Evolutionary conservation across 495 filamentous ascomycete genomes (phyloP), one percentile per base, ranked within the genome.

Genomic region (Chaetomium cochliodes): DNA sequence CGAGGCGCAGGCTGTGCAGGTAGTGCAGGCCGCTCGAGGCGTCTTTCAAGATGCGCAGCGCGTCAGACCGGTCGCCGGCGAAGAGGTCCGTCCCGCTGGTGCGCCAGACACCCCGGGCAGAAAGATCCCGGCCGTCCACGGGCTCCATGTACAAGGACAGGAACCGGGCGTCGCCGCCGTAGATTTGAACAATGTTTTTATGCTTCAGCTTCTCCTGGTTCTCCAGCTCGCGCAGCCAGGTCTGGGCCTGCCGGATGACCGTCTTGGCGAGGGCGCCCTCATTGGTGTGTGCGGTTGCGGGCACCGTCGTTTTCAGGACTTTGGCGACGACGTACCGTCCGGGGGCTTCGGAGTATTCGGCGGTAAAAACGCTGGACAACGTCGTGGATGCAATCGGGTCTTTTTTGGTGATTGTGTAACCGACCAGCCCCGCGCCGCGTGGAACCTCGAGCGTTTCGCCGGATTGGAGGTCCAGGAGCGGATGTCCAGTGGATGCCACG

Each of bases 81-180:
- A 82, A 82, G 23, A 75, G 26, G 57, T 82, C 79, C 12, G 73
- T 77, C 9, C 66, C 60, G 23, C 56, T 50, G 33, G 75, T 67
- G 5, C 79, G 76, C 80, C 79, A 82, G 6, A 74, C 69, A 20
- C 72, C 76, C 33, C 69, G 66, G 51, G 75, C 69, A 2, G 76
- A 70, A 13, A 82, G 72, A 50, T 82, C 79, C 47, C 74, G 74
- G 18, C 77, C 79, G 30, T 82, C 76, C n/a, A 82, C 74, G 30
- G 81, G 78, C 60, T 82, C 80, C 80, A 82, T 82, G 57, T 82
- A 82, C 15, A 82, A 60, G 8, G 79, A 82, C 58, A 82, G 63
- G 61, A 76, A 82, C 15, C 80, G 76, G 12, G 80, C 80, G 28
- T 82, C 80, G 44, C 79, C 79, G 30, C 79, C 79, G 58, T 82